Conservation (phyloP, 805 yeast species). For the Lachancea nothofagi region DNA sequence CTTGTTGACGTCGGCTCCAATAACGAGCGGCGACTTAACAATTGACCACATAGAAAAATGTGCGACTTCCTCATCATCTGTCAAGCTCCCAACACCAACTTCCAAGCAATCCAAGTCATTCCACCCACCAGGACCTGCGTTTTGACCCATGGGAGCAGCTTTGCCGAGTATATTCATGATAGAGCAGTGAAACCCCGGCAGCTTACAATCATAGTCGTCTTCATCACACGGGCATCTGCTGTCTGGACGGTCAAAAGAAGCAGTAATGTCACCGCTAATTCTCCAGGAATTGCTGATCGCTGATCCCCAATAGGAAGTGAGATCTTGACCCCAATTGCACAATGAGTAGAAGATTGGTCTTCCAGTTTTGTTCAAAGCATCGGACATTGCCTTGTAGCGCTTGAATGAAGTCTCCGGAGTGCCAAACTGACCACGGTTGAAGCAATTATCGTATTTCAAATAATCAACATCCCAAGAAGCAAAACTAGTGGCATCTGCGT, state of each 20-base stretch:
- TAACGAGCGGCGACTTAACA: conserved; percentile 29
- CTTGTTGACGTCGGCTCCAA: conserved; percentile 26
- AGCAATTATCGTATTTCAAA: conserved; percentile 33
- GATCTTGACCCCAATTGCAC: conserved; percentile 34
- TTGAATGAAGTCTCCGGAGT: conserved; percentile 23
- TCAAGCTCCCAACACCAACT: conserved; percentile 30
- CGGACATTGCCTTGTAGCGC: conserved; percentile 28
- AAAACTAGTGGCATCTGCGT: conserved; percentile 25
- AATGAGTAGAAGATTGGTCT: conserved; percentile 28
- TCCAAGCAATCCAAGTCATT: conserved; percentile 31
- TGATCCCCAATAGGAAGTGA: conserved; percentile 30
- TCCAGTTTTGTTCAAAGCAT: conserved; percentile 29
- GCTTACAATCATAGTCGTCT: conserved; percentile 20
- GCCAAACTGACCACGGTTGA: conserved; percentile 28
- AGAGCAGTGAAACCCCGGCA: conserved; percentile 28
- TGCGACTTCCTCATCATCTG: conserved; percentile 28
- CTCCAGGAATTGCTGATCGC: conserved; percentile 31
- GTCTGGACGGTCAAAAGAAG: conserved; percentile 15
- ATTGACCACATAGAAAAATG: conserved; percentile 32
- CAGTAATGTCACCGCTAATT: conserved; percentile 27
- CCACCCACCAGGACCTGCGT: conserved; percentile 26
- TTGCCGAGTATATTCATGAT: conserved; percentile 24
- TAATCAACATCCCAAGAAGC: conserved; percentile 31
- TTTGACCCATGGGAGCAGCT: conserved; percentile 28
- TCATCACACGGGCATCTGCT: conserved; percentile 30